Evolutionary conservation across 139 green algal genomes (phyloP).

Genomic region (Chlorella sp.): DNA sequence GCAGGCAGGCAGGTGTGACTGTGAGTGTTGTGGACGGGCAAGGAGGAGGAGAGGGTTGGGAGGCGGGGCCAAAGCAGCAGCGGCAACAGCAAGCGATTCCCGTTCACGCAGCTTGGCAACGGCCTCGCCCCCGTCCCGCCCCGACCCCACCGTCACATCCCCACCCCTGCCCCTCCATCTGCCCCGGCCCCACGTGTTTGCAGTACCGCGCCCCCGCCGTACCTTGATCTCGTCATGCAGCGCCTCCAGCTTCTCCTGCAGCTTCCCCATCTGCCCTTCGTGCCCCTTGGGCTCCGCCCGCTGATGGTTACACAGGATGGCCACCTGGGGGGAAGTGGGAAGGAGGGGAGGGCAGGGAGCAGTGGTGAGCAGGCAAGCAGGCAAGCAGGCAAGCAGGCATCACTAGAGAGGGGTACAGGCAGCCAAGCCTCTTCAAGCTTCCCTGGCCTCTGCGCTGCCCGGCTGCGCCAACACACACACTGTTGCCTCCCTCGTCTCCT

Average conservation of each 20-base stretch:
- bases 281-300: slow-evolving; percentile 91
- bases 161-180: too few species aligned
- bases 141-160: too few species aligned
- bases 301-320: slow-evolving; percentile 99
- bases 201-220: not conserved
- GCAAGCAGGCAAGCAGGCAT: too few species aligned
- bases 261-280: slow-evolving; percentile 83
- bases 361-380: not conserved
- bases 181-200: too few species aligned
- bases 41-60: not conserved
- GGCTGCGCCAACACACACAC: too few species aligned
- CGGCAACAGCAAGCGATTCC: slow-evolving; percentile 1
- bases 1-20: not conserved
- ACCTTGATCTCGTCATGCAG: slow-evolving; percentile 52
- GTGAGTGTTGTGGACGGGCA: not conserved
- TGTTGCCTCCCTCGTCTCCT: too few species aligned
- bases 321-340: slow-evolving; percentile 70
- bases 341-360: not conserved
- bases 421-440: too few species aligned
- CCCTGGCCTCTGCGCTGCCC: too few species aligned
- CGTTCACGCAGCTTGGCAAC: not conserved
- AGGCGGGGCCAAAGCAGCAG: not conserved
- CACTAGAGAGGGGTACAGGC: too few species aligned
- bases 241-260: slow-evolving; percentile 67
- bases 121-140: not conserved